phyloP scores from a whole-genome alignment of 805 yeast species.

The Candida sphagnicola region DNA sequence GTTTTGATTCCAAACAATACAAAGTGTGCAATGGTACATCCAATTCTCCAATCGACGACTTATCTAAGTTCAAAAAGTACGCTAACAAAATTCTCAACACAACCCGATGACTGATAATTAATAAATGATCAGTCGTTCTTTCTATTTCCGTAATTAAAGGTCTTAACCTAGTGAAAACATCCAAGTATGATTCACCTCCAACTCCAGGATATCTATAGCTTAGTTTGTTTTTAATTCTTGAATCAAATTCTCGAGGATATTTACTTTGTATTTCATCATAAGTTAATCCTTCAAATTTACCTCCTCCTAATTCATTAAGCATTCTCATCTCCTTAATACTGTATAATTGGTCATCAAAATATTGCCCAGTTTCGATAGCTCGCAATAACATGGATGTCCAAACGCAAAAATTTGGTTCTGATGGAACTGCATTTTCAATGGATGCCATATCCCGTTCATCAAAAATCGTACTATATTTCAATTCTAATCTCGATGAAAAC shows the following conservation, averaged over 20 bases:
- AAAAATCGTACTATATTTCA: constrained; percentile 33
- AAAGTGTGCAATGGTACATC: constrained; percentile 93
- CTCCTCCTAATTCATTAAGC: constrained; percentile 93
- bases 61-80: constrained; percentile 78
- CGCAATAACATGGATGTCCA: constrained; percentile 89
- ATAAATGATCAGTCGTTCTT: constrained; percentile 80
- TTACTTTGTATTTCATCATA: constrained; percentile 74
- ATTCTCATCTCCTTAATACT: constrained; percentile 85
- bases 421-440: constrained; percentile 24
- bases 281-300: constrained; percentile 89
- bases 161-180: constrained; percentile 84
- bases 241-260: constrained; percentile 74
- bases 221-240: constrained; percentile 73
- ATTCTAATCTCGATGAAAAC: constrained; percentile 43
- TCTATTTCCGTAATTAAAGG: constrained; percentile 92
- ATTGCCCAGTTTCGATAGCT: constrained; percentile 71
- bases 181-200: constrained; percentile 94
- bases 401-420: constrained; percentile 77
- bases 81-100: constrained; percentile 85
- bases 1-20: constrained; percentile 86
- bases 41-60: constrained; percentile 78
- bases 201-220: constrained; percentile 93
- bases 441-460: constrained; percentile 19
- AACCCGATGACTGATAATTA: constrained; percentile 85
- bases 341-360: constrained; percentile 69